A percentile compares a stretch with the other conserved stretches of the same genome.
phyloP scores from a whole-genome alignment of 805 yeast species.

The Jamesozyma hellenica region DNA sequence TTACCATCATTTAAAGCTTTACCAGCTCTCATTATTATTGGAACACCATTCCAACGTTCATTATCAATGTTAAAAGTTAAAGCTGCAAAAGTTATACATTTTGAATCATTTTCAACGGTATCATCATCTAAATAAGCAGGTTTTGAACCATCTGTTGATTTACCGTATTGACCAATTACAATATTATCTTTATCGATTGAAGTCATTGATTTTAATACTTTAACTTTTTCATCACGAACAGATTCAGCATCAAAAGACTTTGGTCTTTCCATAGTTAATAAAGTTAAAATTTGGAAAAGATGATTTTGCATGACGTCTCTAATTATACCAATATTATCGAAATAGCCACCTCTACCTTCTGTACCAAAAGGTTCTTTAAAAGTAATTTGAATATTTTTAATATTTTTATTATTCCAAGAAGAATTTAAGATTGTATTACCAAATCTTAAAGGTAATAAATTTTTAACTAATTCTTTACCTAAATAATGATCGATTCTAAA shows the following conservation, averaged over 20 bases:
- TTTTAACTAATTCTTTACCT: conserved; percentile 97
- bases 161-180: conserved; percentile 78
- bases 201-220: conserved; percentile 73
- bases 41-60: conserved; percentile 98
- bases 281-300: conserved; percentile 80
- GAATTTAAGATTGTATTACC: conserved; percentile 82
- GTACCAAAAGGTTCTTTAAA: conserved; percentile 99
- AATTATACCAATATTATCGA: conserved; percentile 87
- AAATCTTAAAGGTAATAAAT: conserved; percentile 77
- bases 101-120: conserved; percentile 71
- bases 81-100: conserved; percentile 90
- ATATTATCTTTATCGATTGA: conserved; percentile 57
- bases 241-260: conserved; percentile 84
- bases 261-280: conserved; percentile 96
- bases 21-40: conserved; percentile 91
- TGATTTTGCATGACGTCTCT: conserved; percentile 99
- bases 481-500: conserved; percentile 95
- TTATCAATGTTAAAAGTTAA: conserved; percentile 66
- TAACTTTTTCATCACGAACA: conserved; percentile 92
- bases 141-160: conserved; percentile 76
- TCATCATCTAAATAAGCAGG: conserved; percentile 90
- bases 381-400: conserved; percentile 73
- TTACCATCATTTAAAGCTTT: conserved; percentile 92
- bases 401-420: conserved; percentile 78
- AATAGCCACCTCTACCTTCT: conserved; percentile 98